Conservation (phyloP, 768 basidiomycete species). For the Pisolithus microcarpus region DNA sequence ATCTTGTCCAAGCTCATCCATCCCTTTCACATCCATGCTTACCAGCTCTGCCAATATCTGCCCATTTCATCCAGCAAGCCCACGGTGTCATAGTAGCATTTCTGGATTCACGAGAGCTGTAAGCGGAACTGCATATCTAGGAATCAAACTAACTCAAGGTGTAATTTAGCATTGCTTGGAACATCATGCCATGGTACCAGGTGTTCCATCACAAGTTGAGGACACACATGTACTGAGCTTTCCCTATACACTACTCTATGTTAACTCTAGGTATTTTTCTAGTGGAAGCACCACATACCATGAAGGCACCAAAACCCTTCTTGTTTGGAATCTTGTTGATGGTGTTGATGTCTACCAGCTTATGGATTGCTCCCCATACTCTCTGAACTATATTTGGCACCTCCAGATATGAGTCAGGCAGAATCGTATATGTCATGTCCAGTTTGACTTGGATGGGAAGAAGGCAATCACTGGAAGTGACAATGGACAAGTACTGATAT, state of each 20-base stretch:
- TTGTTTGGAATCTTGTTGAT: conserved; percentile 1
- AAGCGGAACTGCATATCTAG: too few relatives aligned
- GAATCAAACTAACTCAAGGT: too few relatives aligned
- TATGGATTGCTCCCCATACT: neutral
- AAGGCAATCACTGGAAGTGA: neutral
- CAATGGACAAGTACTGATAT: neutral
- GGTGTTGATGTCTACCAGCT: neutral
- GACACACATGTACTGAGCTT: neutral
- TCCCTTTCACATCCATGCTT: too few relatives aligned
- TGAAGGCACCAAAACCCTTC: neutral
- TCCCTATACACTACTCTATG: neutral
- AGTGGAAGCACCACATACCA: neutral
- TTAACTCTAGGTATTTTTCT: neutral
- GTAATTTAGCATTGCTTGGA: neutral
- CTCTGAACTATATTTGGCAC: neutral
- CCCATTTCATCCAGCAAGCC: too few relatives aligned
- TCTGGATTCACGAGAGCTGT: conserved; percentile 1
- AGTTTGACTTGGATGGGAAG: neutral
- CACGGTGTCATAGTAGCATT: neutral
- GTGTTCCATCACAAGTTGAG: neutral
- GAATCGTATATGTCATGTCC: neutral
- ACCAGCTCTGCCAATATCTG: too few relatives aligned
- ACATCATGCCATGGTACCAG: neutral
- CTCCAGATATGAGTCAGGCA: neutral
- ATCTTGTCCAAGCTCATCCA: too few relatives aligned